Conservation (phyloP, 2,329 filamentous ascomycete species). For the Camillea tinctor region DNA sequence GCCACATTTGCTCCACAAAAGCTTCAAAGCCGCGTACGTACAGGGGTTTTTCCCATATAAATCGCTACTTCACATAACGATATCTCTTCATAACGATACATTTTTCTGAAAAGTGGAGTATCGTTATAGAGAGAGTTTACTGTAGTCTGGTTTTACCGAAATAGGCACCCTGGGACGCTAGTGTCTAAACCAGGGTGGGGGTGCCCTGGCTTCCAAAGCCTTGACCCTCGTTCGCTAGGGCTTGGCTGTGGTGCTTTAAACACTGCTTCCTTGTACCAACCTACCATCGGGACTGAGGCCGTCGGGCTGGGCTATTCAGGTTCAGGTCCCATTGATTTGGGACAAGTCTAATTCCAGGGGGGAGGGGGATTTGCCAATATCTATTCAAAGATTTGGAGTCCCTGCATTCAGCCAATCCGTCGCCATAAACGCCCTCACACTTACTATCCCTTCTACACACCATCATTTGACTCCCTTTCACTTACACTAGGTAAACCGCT, state of each 20-base stretch:
- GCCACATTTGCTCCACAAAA: no score
- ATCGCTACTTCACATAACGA: no score
- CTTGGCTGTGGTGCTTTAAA: not conserved
- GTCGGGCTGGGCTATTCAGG: not conserved
- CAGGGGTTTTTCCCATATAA: not conserved
- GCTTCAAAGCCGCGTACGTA: no score
- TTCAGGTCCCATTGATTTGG: slow-evolving; percentile 22
- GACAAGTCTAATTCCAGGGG: slow-evolving; percentile 12
- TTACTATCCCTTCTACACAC: not conserved
- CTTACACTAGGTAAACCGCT: not conserved
- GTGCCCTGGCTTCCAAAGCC: not conserved
- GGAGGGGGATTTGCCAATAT: not conserved
- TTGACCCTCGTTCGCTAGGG: not conserved
- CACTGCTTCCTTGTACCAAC: not conserved
- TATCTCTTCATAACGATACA: no score
- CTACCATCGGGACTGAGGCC: not conserved
- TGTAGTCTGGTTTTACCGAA: not conserved
- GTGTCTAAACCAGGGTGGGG: not conserved
- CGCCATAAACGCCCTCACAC: not conserved
- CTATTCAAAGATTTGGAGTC: not conserved
- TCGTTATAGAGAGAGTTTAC: no score
- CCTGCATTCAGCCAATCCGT: not conserved
- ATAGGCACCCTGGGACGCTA: not conserved
- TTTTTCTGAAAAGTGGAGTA: no score
- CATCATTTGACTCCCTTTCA: not conserved